Base-by-base conservation (phyloP, 2,329 filamentous ascomycete genomes). In the Apiospora hydei region DNA sequence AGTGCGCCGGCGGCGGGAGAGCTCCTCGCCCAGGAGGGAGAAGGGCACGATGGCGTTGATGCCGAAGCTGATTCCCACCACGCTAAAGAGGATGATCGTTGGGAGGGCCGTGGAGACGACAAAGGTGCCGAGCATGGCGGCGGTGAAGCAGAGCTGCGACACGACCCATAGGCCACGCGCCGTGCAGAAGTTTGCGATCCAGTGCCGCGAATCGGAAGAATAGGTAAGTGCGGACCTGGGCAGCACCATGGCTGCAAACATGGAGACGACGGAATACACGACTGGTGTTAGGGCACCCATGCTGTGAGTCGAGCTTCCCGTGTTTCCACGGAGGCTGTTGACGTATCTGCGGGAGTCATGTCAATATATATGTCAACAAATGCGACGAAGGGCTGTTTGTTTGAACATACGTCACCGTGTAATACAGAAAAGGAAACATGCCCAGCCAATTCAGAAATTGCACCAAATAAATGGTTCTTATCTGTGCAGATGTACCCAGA, bases 391-490 rank as follows among this genome's bases (percentile, higher is more conserved):
- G 46, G 7, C 7, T 8, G 41, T 4, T 21, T 8, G 46, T 49
- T n/a, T 8, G 1, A 46, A 21, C 68, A 41, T 69, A 69, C 68
- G 47, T 43, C 18, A 69, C 68, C 30, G 68, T 69, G 21, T 69
- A 69, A 41, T 51, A 69, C 3, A 69, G 8, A 2, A 69, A 51
- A 26, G 68, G 68, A 41, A 69, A 69, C 68, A 46, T 51, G 5
- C 68, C 68, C 6, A 69, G 46, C 68, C 68, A 69, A 3, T 21
- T 51, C n/a, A 69, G 53, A 24, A 69, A 69, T 24, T 69, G 68
- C 0, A 69, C 46, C 34, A 69, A 7, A 51, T 24, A 53, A 10
- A 69, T 57, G 7, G 26, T 53, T 24, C 68, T 43, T 16, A 69
- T 53, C 38, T 69, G 68, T 14, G 16, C n/a, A 16, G 44, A 69